phyloP scores from a whole-genome alignment of 1,139 yeast genomes.

The Eremothecium gossypii region DNA sequence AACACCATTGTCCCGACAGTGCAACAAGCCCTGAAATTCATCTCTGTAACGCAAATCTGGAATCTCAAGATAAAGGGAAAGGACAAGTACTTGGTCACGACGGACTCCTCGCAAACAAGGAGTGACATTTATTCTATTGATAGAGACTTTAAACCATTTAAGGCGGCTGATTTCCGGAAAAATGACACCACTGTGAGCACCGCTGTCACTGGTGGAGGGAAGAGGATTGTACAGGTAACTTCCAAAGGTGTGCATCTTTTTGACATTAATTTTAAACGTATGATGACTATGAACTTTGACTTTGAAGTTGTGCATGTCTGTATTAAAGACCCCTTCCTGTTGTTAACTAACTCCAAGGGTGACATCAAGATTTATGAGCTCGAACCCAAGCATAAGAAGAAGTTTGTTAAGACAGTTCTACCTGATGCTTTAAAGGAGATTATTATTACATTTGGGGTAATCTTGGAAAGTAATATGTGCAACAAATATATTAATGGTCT shows the following conservation, averaged over 20 bases:
- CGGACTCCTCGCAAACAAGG: constrained; percentile 53
- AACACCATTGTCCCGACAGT: constrained; percentile 60
- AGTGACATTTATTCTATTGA: constrained; percentile 70
- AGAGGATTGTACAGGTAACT: constrained; percentile 65
- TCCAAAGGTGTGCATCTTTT: constrained; percentile 56
- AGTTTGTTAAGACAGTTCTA: constrained; percentile 28
- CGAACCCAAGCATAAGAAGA: constrained; percentile 32
- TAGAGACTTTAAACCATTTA: constrained; percentile 51
- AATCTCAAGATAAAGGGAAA: constrained; percentile 40
- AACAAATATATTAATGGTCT: constrained; percentile 25
- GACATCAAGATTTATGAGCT: constrained; percentile 41
- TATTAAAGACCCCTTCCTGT: constrained; percentile 46
- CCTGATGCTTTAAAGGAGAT: constrained; percentile 50
- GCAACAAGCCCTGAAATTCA: constrained; percentile 62
- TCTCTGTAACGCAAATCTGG: constrained; percentile 71
- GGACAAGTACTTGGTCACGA: constrained; percentile 57
- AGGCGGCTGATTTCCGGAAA: constrained; percentile 54
- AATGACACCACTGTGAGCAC: constrained; percentile 60
- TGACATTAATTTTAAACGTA: constrained; percentile 49
- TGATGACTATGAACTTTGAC: constrained; percentile 34
- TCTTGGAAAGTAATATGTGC: constrained; percentile 37
- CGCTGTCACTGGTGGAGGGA: constrained; percentile 50
- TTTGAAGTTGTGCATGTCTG: constrained; percentile 49
- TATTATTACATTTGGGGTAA: constrained; percentile 62
- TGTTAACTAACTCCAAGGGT: constrained; percentile 52